A percentile compares a stretch with the other conserved stretches of the same genome.
Conservation (phyloP, 1,284 basidiomycete species). For the Cryptococcus sp. region DNA sequence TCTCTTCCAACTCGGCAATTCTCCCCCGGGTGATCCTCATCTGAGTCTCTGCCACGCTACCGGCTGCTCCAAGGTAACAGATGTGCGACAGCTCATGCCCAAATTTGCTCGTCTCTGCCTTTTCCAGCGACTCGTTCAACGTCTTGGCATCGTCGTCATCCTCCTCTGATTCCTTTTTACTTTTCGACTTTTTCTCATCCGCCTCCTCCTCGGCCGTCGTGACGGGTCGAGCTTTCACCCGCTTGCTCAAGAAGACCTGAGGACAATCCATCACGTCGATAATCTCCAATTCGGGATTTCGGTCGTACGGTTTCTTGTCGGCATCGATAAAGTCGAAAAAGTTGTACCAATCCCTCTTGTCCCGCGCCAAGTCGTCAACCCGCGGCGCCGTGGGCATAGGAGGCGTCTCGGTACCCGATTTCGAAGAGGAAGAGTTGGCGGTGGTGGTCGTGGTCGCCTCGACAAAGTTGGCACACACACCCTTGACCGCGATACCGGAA, state of each 20-base stretch:
- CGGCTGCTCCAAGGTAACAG: constrained; percentile 66
- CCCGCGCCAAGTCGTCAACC: constrained; percentile 19
- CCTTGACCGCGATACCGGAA: constrained; percentile 70
- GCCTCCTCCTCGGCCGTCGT: constrained; percentile 19
- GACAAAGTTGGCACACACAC: constrained; percentile 68
- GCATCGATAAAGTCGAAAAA: constrained; percentile 78
- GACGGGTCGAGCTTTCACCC: constrained; percentile 38
- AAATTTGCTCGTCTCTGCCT: constrained; percentile 58
- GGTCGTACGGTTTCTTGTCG: constrained; percentile 57
- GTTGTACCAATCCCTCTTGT: constrained; percentile 64
- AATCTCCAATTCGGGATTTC: constrained; percentile 61
- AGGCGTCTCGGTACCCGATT: constrained; percentile 28
- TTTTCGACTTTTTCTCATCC: background rate
- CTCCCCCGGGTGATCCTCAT: constrained; percentile 59
- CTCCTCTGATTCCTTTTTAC: background rate
- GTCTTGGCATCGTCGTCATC: background rate
- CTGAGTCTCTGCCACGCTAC: constrained; percentile 67
- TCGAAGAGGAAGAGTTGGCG: too few species aligned
- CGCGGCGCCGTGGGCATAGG: constrained; percentile 13
- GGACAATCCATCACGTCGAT: constrained; percentile 71
- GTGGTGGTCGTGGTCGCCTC: too few species aligned
- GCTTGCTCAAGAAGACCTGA: constrained; percentile 75
- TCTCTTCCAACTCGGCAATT: constrained; percentile 27
- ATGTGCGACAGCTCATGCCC: constrained; percentile 79
- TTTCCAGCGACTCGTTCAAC: background rate